These are phyloP conservation scores for Candida mesenterica DNA, from an alignment of 1,139 yeast genomes.

Conservation along the genomic window DNA sequence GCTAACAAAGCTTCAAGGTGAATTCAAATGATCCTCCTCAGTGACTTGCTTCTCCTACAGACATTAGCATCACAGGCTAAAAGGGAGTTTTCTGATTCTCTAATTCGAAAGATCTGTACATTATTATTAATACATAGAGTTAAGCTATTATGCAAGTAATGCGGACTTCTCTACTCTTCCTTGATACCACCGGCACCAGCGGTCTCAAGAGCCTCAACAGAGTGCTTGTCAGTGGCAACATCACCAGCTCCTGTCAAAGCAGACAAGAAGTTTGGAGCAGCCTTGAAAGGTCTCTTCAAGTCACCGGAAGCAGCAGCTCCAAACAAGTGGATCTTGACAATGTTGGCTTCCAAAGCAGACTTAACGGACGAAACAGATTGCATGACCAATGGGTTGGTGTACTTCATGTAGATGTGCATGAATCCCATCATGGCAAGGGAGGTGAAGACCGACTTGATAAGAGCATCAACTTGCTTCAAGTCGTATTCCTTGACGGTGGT, in stretches of 20 bases:
- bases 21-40: too few species aligned
- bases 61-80: too few species aligned
- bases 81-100: too few species aligned
- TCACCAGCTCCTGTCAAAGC: constrained; percentile 57
- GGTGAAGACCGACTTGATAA: constrained; percentile 81
- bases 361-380: constrained; percentile 90
- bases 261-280: constrained; percentile 75
- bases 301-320: constrained; percentile 86
- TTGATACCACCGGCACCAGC: constrained; percentile 90
- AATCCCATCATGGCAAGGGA: constrained; percentile 97
- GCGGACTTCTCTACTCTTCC: too few species aligned
- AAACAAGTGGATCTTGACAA: constrained; percentile 87
- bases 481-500: constrained; percentile 96
- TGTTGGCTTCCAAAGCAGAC: constrained; percentile 85
- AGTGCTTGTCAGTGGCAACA: constrained; percentile 75
- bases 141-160: constrained; percentile 44
- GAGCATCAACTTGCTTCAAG: constrained; percentile 74
- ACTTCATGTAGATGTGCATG: constrained; percentile 97
- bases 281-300: constrained; percentile 95
- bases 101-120: not conserved
- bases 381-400: constrained; percentile 95
- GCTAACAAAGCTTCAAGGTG: too few species aligned
- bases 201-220: constrained; percentile 81
- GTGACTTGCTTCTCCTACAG: too few species aligned
- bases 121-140: too few species aligned